These are phyloP conservation scores for Penstemon davidsonii DNA, from an alignment of 257 asterid species.

Conservation along the genomic window DNA sequence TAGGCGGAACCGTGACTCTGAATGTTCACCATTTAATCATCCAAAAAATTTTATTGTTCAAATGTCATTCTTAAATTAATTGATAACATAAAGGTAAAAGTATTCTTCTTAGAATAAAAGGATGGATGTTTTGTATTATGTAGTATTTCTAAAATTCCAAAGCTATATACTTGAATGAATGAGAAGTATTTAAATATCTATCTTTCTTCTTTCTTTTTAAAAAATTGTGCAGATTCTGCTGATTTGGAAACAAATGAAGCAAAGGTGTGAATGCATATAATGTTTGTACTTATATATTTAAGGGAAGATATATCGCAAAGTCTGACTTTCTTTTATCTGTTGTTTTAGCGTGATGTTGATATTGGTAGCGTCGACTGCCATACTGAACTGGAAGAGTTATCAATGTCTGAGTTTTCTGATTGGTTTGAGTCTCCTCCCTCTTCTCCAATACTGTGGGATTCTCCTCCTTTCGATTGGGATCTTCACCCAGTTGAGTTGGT, in stretches of 20 bases:
- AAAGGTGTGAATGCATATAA: conserved; percentile 32
- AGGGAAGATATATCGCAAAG: conserved; percentile 3
- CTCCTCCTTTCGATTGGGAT: conserved; percentile 45
- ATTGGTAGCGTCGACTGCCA: conserved; percentile 9
- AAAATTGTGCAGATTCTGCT: conserved; percentile 31
- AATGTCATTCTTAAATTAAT: background rate
- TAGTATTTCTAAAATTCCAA: background rate
- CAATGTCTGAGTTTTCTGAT: conserved; percentile 41
- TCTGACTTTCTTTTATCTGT: conserved; percentile 18
- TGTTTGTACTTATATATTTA: conserved; percentile 4
- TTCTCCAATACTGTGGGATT: conserved; percentile 30
- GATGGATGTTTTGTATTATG: background rate
- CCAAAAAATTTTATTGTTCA: background rate
- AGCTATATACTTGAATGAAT: background rate
- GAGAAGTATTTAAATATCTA: background rate
- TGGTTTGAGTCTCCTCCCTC: conserved; percentile 14
- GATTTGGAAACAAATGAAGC: conserved; percentile 14
- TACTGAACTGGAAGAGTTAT: conserved; percentile 40
- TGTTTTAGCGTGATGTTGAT: conserved; percentile 34
- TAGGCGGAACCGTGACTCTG: background rate
- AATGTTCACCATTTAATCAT: background rate
- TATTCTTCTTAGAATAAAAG: background rate
- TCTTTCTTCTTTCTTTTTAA: background rate
- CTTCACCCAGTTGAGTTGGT: conserved; percentile 33
- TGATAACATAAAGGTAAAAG: background rate